Percentiles rank a stretch among this genome's conserved stretches.
Conservation (phyloP, 1,284 basidiomycete species). For the Boletus sp. region DNA sequence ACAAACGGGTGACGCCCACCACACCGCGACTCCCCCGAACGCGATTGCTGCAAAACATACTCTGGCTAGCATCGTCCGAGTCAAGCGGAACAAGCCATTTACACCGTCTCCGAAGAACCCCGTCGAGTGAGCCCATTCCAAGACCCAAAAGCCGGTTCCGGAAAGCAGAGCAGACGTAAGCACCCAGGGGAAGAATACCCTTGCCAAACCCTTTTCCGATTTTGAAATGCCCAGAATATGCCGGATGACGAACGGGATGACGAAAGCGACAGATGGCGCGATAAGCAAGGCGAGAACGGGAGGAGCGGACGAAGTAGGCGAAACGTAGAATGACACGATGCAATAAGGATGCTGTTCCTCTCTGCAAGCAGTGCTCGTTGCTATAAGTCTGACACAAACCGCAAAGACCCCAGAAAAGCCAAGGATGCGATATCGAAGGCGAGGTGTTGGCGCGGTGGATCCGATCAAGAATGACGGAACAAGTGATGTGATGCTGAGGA, state of each 20-base stretch:
- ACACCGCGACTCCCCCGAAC: constrained; percentile 56
- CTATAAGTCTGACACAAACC: constrained; percentile 69
- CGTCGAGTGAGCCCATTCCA: constrained; percentile 74
- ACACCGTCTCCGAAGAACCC: constrained; percentile 37
- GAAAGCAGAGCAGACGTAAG: constrained; percentile 56
- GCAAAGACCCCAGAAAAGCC: constrained; percentile 66
- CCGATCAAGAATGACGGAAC: constrained; percentile 57
- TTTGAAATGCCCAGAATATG: constrained; percentile 63
- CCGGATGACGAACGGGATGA: constrained; percentile 57
- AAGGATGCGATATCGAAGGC: constrained; percentile 74
- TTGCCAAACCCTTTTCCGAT: constrained; percentile 72
- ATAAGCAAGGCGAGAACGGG: constrained; percentile 53
- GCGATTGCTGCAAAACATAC: constrained; percentile 49
- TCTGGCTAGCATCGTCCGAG: constrained; percentile 63
- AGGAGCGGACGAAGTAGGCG: constrained; percentile 61
- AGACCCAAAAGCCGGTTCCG: constrained; percentile 67
- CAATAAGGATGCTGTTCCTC: constrained; percentile 94
- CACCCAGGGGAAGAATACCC: constrained; percentile 56
- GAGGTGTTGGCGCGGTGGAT: constrained; percentile 60
- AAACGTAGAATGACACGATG: constrained; percentile 81
- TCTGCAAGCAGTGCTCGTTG: constrained; percentile 80
- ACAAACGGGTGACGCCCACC: constrained; percentile 71
- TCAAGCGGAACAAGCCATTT: constrained; percentile 41
- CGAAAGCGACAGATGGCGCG: constrained; percentile 31
- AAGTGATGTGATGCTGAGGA: constrained; percentile 66